These are phyloP conservation scores for Alternaria hordeiaustralica DNA, from an alignment of 2,329 filamentous ascomycete species.

Conservation along the genomic window DNA sequence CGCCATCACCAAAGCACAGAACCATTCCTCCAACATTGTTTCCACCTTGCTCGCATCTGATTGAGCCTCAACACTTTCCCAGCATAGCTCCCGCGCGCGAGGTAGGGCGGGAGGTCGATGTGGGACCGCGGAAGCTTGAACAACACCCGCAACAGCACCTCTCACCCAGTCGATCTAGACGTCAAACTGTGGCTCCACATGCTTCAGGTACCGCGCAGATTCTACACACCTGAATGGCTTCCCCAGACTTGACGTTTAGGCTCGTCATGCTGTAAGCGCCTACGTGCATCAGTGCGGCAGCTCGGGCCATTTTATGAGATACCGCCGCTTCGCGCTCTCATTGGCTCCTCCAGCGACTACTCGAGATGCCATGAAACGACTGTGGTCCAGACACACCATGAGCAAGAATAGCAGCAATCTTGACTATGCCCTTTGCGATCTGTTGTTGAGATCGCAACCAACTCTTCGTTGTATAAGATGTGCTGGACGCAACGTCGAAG, in stretches of 20 bases:
- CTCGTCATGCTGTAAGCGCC: constrained; percentile 45
- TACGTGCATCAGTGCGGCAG: constrained; percentile 38
- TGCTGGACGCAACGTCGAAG: constrained; percentile 19
- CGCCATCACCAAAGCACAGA: constrained; percentile 24
- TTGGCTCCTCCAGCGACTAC: constrained; percentile 49
- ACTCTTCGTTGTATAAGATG: constrained; percentile 37
- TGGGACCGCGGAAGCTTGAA: constrained; percentile 43
- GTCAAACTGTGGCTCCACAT: constrained; percentile 31
- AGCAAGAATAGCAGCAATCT: constrained; percentile 45
- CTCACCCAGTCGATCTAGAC: constrained; percentile 37
- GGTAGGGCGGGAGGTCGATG: constrained; percentile 37
- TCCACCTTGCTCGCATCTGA: constrained; percentile 31
- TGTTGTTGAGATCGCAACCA: constrained; percentile 25
- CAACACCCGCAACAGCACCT: constrained; percentile 35
- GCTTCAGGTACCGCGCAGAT: constrained; percentile 23
- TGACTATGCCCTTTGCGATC: constrained; percentile 28
- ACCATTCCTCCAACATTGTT: constrained; percentile 14
- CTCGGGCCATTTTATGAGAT: constrained; percentile 45
- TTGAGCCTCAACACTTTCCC: constrained; percentile 47
- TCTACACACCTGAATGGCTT: constrained; percentile 36
- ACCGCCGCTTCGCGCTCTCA: constrained; percentile 31
- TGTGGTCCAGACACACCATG: constrained; percentile 32
- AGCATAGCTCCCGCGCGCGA: constrained; percentile 50
- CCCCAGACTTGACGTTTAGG: constrained; percentile 31
- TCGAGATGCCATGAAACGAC: constrained; percentile 47